These are phyloP conservation scores for Spinacia oleracea DNA, from an alignment of 179 eudicot genomes.

Conservation along the genomic window DNA sequence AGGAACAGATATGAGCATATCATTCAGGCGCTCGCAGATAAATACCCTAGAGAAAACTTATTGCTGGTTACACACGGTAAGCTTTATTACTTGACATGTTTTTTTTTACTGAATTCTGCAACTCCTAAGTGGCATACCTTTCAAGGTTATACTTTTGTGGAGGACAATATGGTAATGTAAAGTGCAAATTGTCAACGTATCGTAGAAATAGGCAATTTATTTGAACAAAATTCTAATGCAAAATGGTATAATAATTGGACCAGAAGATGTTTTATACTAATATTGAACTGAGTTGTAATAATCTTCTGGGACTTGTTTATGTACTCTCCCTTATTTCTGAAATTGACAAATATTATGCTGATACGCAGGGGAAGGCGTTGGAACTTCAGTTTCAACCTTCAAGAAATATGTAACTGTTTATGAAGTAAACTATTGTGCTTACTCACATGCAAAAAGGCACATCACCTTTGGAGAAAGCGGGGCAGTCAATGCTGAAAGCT, in stretches of 20 bases:
- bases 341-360: neutral
- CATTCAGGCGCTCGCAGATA: slow-evolving; percentile 74
- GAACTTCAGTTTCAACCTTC: slow-evolving; percentile 34
- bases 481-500: slow-evolving; percentile 29
- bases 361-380: slow-evolving; percentile 46
- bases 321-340: no score
- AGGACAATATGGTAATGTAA: neutral
- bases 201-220: neutral
- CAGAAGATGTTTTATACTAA: neutral
- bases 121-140: neutral
- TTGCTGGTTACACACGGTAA: slow-evolving; percentile 93
- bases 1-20: slow-evolving; percentile 62
- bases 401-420: slow-evolving; percentile 33
- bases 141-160: neutral
- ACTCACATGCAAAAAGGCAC: slow-evolving; percentile 36
- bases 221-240: neutral
- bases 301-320: no score
- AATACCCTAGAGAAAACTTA: slow-evolving; percentile 82
- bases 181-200: neutral
- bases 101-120: neutral
- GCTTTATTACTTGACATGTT: slow-evolving; percentile 18
- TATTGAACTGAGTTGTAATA: neutral
- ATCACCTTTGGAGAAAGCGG: slow-evolving; percentile 26
- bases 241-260: neutral
- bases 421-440: slow-evolving; percentile 46